These are phyloP conservation scores for Mycena floridula DNA, from an alignment of 768 basidiomycete species.

Conservation along the genomic window DNA sequence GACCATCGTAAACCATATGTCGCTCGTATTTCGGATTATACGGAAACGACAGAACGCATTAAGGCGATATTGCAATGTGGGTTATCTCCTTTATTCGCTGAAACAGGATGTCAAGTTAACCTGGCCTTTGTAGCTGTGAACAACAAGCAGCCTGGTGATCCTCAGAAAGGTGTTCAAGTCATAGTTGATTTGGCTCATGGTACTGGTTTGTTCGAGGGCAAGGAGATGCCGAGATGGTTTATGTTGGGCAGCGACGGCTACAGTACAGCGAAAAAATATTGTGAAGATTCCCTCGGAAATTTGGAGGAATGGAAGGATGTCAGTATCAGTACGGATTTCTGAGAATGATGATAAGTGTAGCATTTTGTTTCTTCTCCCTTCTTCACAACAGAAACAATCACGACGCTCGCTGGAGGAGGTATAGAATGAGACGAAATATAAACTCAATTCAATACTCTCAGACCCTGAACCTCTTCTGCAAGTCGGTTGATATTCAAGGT, in stretches of 20 bases:
- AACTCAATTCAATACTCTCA: too few species aligned
- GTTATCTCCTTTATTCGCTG: constrained; percentile 1
- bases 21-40: constrained; percentile 27
- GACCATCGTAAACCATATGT: constrained; percentile 22
- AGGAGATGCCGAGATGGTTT: constrained; percentile 20
- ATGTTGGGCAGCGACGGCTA: constrained; percentile 26
- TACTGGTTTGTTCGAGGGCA: constrained; percentile 25
- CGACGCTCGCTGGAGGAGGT: too few species aligned
- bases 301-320: constrained; percentile 29
- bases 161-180: constrained; percentile 25
- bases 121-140: constrained; percentile 18
- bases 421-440: too few species aligned
- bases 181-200: constrained; percentile 26
- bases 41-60: constrained; percentile 14
- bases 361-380: too few species aligned
- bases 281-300: constrained; percentile 8
- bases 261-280: constrained; percentile 12
- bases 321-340: constrained; percentile 18
- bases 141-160: constrained; percentile 32
- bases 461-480: too few species aligned
- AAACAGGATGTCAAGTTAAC: constrained; percentile 5
- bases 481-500: too few species aligned
- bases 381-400: too few species aligned
- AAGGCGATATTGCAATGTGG: constrained; percentile 22
- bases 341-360: too few species aligned